Conservation (phyloP, 345 rosid genomes). For the Eucalyptus cladocalyx region DNA sequence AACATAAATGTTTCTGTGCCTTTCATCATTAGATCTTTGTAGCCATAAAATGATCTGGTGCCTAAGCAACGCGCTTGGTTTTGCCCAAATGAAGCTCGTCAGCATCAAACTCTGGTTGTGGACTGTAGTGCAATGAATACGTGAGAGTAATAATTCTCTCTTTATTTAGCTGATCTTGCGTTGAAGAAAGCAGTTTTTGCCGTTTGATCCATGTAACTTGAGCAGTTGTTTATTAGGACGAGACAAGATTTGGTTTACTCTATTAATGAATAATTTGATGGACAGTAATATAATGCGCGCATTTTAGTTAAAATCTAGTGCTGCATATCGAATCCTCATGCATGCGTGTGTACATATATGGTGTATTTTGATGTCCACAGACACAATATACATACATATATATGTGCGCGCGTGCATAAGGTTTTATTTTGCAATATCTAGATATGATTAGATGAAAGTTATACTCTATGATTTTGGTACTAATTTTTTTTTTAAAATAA, state of each 20-base stretch:
- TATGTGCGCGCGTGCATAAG: too few relatives aligned
- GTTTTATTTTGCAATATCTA: too few relatives aligned
- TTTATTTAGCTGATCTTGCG: neutral
- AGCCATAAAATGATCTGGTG: neutral
- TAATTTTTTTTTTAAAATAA: neutral
- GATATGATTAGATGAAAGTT: neutral
- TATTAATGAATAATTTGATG: neutral
- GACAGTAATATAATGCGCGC: neutral
- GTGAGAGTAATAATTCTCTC: neutral
- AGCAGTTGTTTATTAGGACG: neutral
- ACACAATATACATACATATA: too few relatives aligned
- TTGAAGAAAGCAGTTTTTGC: neutral
- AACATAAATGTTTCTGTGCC: neutral
- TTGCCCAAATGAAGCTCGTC: neutral
- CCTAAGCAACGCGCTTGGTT: neutral
- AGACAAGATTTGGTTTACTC: neutral
- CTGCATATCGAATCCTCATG: neutral
- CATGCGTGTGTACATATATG: neutral
- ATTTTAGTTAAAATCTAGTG: neutral
- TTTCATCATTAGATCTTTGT: neutral
- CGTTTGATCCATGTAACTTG: neutral
- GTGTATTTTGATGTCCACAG: too few relatives aligned
- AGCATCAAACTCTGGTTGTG: neutral
- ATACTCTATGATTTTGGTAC: neutral
- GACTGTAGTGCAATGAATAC: neutral